Conservation (phyloP, 108 stramenopile genomes). For the Discostella pseudostelligera region DNA sequence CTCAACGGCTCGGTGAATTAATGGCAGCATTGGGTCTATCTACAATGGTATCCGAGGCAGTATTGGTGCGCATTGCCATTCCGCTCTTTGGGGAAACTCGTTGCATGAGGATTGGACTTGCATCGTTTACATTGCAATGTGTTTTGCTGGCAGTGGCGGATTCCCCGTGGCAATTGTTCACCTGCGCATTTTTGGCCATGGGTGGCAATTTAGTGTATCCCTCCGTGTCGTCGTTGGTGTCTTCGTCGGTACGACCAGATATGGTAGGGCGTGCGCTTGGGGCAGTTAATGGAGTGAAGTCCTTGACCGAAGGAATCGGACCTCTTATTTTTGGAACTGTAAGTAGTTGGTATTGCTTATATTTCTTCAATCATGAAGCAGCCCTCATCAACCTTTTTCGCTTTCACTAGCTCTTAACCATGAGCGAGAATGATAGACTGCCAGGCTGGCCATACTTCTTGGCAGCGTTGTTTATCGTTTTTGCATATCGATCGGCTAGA, state of each 20-base stretch:
- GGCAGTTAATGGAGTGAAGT: conserved; percentile 94
- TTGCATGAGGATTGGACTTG: conserved; percentile 82
- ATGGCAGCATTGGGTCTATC: conserved; percentile 89
- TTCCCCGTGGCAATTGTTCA: conserved; percentile 72
- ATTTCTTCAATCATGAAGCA: not conserved
- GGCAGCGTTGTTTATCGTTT: conserved; percentile 52
- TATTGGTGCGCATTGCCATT: conserved; percentile 84
- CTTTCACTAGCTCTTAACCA: conserved; percentile 46
- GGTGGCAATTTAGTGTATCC: conserved; percentile 95
- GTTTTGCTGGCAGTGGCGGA: conserved; percentile 80
- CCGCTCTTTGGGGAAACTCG: conserved; percentile 81
- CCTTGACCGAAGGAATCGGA: conserved; percentile 91
- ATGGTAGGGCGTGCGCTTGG: conserved; percentile 93
- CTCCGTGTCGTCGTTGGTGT: conserved; percentile 82
- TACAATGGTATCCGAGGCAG: conserved; percentile 93
- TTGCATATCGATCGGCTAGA: conserved; percentile 49
- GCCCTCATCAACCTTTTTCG: not conserved
- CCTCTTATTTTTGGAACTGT: conserved; percentile 78
- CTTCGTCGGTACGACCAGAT: conserved; percentile 71
- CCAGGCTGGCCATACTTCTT: conserved; percentile 66
- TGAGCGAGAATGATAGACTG: conserved; percentile 63
- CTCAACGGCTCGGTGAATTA: conserved; percentile 86
- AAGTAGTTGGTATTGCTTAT: not conserved
- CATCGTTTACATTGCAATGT: conserved; percentile 88
- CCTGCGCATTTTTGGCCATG: conserved; percentile 78